These are phyloP conservation scores for Suillus alpinus DNA, from an alignment of 768 basidiomycete species.

Conservation along the genomic window DNA sequence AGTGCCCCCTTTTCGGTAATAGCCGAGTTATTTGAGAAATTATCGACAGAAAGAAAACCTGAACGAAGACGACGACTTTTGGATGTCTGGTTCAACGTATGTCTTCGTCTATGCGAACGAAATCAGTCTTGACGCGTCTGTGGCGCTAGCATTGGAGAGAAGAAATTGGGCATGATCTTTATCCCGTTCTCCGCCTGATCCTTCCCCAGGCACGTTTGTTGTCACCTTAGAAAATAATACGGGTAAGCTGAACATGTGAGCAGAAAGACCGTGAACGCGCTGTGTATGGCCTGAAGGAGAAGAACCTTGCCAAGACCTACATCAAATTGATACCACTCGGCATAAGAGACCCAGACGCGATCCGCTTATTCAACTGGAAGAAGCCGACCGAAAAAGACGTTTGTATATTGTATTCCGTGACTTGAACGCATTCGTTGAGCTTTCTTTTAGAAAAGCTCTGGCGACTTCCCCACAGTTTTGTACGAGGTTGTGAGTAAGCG, in stretches of 20 bases:
- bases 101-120: conserved; percentile 19
- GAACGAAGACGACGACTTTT: conserved; percentile 71
- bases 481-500: conserved; percentile 85
- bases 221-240: background rate
- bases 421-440: background rate
- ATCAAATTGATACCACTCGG: conserved; percentile 87
- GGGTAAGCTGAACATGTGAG: conserved; percentile 5
- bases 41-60: conserved; percentile 70
- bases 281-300: conserved; percentile 93
- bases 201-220: conserved; percentile 73
- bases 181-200: conserved; percentile 84
- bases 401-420: conserved; percentile 21
- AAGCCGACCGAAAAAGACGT: conserved; percentile 70
- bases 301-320: conserved; percentile 88
- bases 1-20: conserved; percentile 71
- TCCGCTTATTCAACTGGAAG: conserved; percentile 88
- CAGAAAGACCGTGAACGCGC: conserved; percentile 94
- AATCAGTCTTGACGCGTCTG: conserved; percentile 13
- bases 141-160: conserved; percentile 73
- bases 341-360: conserved; percentile 74
- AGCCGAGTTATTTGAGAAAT: conserved; percentile 68
- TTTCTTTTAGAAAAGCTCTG: conserved; percentile 57
- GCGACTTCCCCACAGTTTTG: conserved; percentile 86
- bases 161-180: conserved; percentile 84
- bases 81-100: conserved; percentile 78